A percentile compares a stretch with the other conserved stretches of the same genome.
These are phyloP conservation scores for Agastache rugosa DNA, from an alignment of 257 asterid genomes.

Conservation along the genomic window DNA sequence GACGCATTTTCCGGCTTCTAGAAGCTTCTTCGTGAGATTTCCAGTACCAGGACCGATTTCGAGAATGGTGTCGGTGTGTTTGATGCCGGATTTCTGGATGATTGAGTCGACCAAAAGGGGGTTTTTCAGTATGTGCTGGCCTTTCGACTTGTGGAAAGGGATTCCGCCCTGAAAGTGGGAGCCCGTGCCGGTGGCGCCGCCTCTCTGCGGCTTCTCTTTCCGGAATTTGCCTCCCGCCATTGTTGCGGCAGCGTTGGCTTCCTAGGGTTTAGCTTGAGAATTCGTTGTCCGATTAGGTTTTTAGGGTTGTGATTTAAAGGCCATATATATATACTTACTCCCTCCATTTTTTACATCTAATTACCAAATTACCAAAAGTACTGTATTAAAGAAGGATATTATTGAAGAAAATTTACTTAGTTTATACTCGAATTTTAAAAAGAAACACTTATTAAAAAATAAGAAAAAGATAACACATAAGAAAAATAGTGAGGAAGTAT, in stretches of 20 bases:
- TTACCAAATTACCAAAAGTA: no score
- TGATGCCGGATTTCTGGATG: constrained; percentile 88
- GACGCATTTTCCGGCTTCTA: constrained; percentile 89
- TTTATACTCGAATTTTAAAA: no score
- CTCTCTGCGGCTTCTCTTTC: constrained; percentile 57
- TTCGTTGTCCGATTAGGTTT: constrained; percentile 10
- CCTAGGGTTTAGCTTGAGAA: constrained; percentile 6
- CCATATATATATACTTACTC: no score
- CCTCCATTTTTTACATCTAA: no score
- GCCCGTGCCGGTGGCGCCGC: constrained; percentile 38
- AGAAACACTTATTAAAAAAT: no score
- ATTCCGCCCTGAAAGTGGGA: constrained; percentile 84
- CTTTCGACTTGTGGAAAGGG: constrained; percentile 91
- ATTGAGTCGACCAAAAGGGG: constrained; percentile 84
- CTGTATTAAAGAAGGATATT: no score
- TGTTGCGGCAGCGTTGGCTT: constrained; percentile 7
- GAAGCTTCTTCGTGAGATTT: constrained; percentile 94
- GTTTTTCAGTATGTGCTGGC: constrained; percentile 90
- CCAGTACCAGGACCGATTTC: constrained; percentile 99
- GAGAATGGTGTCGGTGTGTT: constrained; percentile 78
- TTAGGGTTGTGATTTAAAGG: background rate
- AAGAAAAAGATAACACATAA: no score
- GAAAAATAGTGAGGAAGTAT: no score
- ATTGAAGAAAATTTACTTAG: no score
- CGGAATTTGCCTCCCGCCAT: constrained; percentile 98